phyloP scores from a whole-genome alignment of 148 eudicot species.

The Rhododendron molle region DNA sequence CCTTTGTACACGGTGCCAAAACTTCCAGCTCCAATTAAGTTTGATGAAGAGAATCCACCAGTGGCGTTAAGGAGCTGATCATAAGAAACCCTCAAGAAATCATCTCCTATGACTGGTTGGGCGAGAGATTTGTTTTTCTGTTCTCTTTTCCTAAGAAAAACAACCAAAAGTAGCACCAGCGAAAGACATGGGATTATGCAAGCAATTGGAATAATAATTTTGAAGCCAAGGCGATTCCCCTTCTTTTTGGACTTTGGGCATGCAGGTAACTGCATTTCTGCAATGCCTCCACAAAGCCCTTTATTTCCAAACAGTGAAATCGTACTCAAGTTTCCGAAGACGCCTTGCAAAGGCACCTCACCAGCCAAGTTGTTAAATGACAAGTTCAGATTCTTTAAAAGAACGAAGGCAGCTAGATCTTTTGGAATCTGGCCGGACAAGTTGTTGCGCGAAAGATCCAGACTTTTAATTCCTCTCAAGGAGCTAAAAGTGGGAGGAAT shows the following conservation, averaged over 20 bases:
- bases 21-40: too few relatives aligned
- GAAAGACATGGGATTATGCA: not conserved
- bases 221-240: not conserved
- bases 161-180: not conserved
- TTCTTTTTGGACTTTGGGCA: not conserved
- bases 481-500: not conserved
- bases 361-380: not conserved
- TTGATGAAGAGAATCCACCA: too few relatives aligned
- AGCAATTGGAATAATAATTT: not conserved
- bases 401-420: not conserved
- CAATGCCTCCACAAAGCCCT: constrained; percentile 5
- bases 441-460: not conserved
- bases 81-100: not conserved
- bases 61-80: not conserved
- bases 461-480: not conserved
- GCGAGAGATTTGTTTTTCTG: not conserved
- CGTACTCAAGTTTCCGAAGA: not conserved
- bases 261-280: not conserved
- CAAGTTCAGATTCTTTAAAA: too few relatives aligned
- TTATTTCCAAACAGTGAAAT: constrained; percentile 1
- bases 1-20: too few relatives aligned
- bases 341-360: not conserved
- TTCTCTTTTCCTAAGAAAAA: not conserved
- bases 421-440: not conserved
- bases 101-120: not conserved